phyloP scores from a whole-genome alignment of 1,284 basidiomycete genomes.

The Neonothopanus nambi region DNA sequence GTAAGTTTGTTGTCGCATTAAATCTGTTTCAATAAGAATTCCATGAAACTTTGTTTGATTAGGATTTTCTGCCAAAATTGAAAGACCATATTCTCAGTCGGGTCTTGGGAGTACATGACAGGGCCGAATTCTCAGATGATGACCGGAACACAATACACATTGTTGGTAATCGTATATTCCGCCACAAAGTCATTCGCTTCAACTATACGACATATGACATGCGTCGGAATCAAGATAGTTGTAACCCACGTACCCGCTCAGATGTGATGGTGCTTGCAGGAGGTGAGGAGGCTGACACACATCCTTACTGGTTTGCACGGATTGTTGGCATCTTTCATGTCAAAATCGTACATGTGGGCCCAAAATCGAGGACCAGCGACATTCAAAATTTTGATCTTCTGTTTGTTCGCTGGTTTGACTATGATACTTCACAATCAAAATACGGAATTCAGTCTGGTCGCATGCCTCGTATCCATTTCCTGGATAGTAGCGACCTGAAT shows the following conservation, averaged over 20 bases:
- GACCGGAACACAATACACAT: constrained; percentile 9
- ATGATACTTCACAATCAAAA: not conserved
- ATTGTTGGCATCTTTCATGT: constrained; percentile 1
- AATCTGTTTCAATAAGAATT: too few species aligned
- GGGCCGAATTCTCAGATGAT: constrained; percentile 6
- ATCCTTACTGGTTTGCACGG: too few species aligned
- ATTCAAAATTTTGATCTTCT: not conserved
- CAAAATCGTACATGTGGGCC: not conserved
- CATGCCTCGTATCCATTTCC: constrained; percentile 23
- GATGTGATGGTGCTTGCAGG: constrained; percentile 1
- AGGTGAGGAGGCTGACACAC: not conserved
- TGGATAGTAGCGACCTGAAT: constrained; percentile 11
- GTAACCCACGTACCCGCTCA: constrained; percentile 4
- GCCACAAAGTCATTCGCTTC: constrained; percentile 16
- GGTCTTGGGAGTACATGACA: not conserved
- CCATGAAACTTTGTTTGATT: too few species aligned
- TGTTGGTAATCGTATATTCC: constrained; percentile 15
- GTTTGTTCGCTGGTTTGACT: constrained; percentile 8
- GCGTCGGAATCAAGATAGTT: constrained; percentile 1
- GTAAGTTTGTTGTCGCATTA: too few species aligned
- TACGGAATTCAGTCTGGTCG: constrained; percentile 17
- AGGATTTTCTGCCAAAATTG: too few species aligned
- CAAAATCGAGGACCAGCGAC: not conserved
- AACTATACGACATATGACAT: constrained; percentile 27
- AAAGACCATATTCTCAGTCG: too few species aligned